A percentile compares a stretch with the other conserved stretches of the same genome.
These are phyloP conservation scores for Alternaria sp. DNA, from an alignment of 2,329 filamentous ascomycete genomes.

Conservation along the genomic window DNA sequence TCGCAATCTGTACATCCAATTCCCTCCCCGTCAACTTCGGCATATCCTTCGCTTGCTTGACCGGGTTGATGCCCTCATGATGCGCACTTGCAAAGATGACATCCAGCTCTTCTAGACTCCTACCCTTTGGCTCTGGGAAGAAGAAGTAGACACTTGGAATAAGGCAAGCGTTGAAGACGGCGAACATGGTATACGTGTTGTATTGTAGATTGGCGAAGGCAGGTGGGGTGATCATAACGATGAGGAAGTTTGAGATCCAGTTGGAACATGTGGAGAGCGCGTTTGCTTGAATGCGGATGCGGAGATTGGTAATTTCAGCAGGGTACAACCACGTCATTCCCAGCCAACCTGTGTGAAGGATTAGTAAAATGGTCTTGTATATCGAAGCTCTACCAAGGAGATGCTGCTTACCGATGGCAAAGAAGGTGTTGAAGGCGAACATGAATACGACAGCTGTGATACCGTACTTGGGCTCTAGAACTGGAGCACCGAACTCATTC, in stretches of 20 bases:
- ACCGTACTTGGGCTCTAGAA: conserved; percentile 56
- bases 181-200: conserved; percentile 62
- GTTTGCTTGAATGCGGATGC: conserved; percentile 76
- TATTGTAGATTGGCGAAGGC: conserved; percentile 62
- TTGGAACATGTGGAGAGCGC: conserved; percentile 49
- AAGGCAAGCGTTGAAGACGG: conserved; percentile 60
- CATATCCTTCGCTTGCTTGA: conserved; percentile 15
- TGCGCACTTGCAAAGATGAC: conserved; percentile 50
- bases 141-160: conserved; percentile 64
- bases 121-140: conserved; percentile 60
- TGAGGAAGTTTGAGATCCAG: conserved; percentile 60
- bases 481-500: conserved; percentile 14
- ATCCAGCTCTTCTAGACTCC: conserved; percentile 59
- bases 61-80: conserved; percentile 7
- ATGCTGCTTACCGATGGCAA: conserved; percentile 60
- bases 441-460: conserved; percentile 69
- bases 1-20: conserved; percentile 16
- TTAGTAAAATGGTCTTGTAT: not conserved
- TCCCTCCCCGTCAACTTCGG: conserved; percentile 12
- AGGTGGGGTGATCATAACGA: conserved; percentile 70
- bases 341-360: conserved; percentile 53
- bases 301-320: conserved; percentile 75
- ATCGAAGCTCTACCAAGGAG: not conserved
- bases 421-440: conserved; percentile 71
- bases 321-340: conserved; percentile 67